These are phyloP conservation scores for Epichloe hybrida DNA, from an alignment of 2,329 filamentous ascomycete species.

Conservation along the genomic window DNA sequence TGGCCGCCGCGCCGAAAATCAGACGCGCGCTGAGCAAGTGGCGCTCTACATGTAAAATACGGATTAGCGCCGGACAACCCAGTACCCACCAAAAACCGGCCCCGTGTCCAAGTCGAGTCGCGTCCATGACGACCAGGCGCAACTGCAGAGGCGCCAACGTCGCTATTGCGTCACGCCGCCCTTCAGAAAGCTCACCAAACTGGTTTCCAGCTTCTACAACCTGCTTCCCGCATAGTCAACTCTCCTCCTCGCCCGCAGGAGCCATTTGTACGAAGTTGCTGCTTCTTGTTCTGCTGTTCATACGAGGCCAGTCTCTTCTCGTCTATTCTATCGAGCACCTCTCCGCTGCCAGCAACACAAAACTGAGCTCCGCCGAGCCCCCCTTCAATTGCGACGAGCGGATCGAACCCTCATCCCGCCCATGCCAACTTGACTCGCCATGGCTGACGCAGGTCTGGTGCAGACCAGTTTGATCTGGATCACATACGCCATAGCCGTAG, in stretches of 20 bases:
- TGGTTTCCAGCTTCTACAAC: neutral
- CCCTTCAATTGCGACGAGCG: neutral
- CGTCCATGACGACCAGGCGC: constrained; percentile 1
- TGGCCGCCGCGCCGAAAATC: constrained; percentile 6
- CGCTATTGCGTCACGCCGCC: constrained; percentile 9
- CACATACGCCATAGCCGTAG: constrained; percentile 73
- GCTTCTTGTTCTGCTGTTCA: too few relatives aligned
- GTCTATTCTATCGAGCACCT: neutral
- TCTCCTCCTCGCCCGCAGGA: neutral
- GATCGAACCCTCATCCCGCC: neutral
- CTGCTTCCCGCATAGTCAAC: neutral
- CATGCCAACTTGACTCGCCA: constrained; percentile 10
- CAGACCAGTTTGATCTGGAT: constrained; percentile 92
- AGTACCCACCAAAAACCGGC: neutral
- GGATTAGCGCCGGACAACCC: neutral
- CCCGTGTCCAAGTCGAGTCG: neutral
- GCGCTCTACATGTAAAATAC: neutral
- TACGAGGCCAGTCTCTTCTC: neutral
- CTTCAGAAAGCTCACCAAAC: neutral
- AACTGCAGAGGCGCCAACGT: neutral
- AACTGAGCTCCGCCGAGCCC: neutral
- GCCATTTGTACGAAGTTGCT: too few relatives aligned
- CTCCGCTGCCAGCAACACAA: neutral
- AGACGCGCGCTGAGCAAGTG: neutral
- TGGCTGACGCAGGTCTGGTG: constrained; percentile 46